phyloP scores from a whole-genome alignment of 2,329 filamentous ascomycete species.

The Colletotrichum filicis region DNA sequence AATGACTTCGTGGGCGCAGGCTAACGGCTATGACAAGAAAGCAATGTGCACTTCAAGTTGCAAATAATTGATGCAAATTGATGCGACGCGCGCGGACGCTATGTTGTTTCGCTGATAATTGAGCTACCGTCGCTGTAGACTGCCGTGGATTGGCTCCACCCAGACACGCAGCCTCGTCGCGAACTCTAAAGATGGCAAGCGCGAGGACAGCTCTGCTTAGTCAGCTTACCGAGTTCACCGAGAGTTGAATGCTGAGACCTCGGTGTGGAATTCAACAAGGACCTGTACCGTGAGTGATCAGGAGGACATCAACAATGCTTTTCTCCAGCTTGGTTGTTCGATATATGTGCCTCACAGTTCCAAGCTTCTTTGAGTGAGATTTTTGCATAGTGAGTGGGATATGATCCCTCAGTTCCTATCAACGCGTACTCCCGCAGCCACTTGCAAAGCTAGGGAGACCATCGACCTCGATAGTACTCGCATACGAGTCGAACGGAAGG shows the following conservation, averaged over 20 bases:
- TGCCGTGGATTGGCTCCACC: constrained; percentile 20
- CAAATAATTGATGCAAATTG: constrained; percentile 11
- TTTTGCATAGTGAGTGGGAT: not conserved
- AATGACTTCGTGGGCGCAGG: not conserved
- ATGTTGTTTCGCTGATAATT: constrained; percentile 1
- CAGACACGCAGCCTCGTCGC: constrained; percentile 23
- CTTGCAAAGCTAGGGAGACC: too few species aligned
- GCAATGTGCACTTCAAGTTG: not conserved
- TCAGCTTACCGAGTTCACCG: not conserved
- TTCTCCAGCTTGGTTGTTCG: not conserved
- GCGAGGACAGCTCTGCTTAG: not conserved
- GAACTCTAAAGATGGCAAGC: not conserved
- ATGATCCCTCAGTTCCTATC: too few species aligned
- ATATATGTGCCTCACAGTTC: too few species aligned
- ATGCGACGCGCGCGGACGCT: constrained; percentile 2
- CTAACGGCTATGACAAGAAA: not conserved
- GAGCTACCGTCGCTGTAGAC: constrained; percentile 1
- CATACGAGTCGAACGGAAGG: too few species aligned
- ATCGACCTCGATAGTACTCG: too few species aligned
- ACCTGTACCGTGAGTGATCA: too few species aligned
- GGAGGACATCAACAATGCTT: not conserved
- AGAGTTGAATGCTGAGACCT: not conserved
- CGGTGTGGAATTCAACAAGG: not conserved
- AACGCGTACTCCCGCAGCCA: too few species aligned
- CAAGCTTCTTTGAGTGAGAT: not conserved